A percentile compares a stretch with the other conserved stretches of the same genome.
These are phyloP conservation scores for Cryphonectria naterciae DNA, from an alignment of 2,329 filamentous ascomycete genomes.

Conservation along the genomic window DNA sequence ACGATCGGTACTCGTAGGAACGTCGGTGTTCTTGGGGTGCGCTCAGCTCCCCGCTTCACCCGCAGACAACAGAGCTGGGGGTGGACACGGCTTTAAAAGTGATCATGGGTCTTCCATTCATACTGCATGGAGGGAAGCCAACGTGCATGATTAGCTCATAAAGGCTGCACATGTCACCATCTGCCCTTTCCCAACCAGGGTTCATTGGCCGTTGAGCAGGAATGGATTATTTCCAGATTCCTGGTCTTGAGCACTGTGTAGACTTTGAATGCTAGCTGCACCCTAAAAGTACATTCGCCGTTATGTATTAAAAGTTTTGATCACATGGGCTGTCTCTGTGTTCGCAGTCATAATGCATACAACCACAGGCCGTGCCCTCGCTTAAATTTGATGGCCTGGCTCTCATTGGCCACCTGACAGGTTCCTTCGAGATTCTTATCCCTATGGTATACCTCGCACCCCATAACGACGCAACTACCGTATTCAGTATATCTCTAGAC, in stretches of 20 bases:
- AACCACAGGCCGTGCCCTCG: too few species aligned
- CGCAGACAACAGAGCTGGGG: background rate
- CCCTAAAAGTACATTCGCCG: too few species aligned
- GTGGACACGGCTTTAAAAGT: background rate
- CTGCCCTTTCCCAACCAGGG: background rate
- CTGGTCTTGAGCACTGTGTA: too few species aligned
- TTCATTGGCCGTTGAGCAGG: background rate
- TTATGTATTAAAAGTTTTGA: too few species aligned
- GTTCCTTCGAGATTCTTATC: too few species aligned
- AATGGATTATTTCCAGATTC: background rate
- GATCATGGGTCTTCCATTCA: background rate
- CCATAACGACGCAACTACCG: too few species aligned
- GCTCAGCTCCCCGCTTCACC: background rate
- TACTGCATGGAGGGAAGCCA: background rate
- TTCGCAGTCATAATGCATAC: too few species aligned
- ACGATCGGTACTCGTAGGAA: background rate
- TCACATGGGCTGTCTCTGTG: too few species aligned
- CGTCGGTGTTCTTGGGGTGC: background rate
- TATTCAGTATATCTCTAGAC: too few species aligned
- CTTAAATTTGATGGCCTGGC: too few species aligned
- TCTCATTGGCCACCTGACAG: too few species aligned
- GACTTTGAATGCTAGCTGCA: background rate
- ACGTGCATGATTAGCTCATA: background rate
- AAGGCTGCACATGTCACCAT: conserved; percentile 1
- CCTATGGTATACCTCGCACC: too few species aligned